phyloP scores from a whole-genome alignment of 1,284 basidiomycete genomes.

The Microbotryum silenes-acaulis region DNA sequence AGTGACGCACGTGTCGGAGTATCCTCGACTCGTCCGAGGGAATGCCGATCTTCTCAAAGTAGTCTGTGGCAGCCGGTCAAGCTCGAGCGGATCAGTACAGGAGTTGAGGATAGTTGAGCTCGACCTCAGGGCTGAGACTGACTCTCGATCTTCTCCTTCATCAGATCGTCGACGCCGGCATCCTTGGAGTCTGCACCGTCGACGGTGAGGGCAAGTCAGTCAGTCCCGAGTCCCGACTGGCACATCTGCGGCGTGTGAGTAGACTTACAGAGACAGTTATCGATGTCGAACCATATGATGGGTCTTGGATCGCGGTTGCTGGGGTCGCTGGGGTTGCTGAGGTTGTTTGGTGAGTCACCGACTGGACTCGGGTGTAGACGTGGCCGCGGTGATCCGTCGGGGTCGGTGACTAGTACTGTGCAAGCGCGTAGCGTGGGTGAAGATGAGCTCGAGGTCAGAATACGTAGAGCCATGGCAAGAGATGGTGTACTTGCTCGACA shows the following conservation, averaged over 20 bases:
- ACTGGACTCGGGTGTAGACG: neutral
- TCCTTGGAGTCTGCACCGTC: slow-evolving; percentile 21
- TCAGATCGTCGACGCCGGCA: slow-evolving; percentile 22
- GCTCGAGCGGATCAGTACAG: neutral
- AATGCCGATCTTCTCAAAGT: slow-evolving; percentile 39
- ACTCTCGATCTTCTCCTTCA: slow-evolving; percentile 28
- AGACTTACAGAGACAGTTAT: slow-evolving; percentile 29
- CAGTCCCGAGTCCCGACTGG: too few relatives aligned
- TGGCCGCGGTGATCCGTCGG: neutral
- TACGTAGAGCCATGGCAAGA: too few relatives aligned
- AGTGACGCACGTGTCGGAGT: slow-evolving; percentile 32
- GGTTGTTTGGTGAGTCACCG: too few relatives aligned
- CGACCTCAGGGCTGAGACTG: neutral
- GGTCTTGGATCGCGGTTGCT: slow-evolving; percentile 6
- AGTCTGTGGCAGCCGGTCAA: slow-evolving; percentile 21
- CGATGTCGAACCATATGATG: slow-evolving; percentile 29
- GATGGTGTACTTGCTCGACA: too few relatives aligned
- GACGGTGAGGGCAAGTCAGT: neutral
- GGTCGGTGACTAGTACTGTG: slow-evolving; percentile 15
- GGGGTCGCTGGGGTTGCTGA: too few relatives aligned
- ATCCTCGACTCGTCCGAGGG: slow-evolving; percentile 37
- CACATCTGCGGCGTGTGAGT: too few relatives aligned
- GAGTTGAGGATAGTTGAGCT: neutral
- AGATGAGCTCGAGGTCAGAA: too few relatives aligned
- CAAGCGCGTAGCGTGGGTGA: neutral